Conservation (phyloP, 768 basidiomycete genomes). For the Lyophyllum atratum region DNA sequence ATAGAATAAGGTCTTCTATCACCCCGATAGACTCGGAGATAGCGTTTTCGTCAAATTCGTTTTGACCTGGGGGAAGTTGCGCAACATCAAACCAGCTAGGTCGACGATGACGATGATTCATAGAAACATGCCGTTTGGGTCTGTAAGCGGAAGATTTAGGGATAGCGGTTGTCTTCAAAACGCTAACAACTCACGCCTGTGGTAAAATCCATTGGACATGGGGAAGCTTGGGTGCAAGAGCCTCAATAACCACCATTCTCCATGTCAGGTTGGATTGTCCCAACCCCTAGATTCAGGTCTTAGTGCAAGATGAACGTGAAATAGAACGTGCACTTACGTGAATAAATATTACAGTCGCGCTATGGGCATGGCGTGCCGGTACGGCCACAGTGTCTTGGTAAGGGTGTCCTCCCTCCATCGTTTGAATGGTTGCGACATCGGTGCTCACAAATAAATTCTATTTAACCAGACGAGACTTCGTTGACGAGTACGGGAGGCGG, state of each 20-base stretch:
- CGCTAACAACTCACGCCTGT: slow-evolving; percentile 35
- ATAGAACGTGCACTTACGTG: slow-evolving; percentile 47
- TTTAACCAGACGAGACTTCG: slow-evolving; percentile 3
- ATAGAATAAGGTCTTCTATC: slow-evolving; percentile 38
- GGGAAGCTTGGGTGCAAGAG: slow-evolving; percentile 36
- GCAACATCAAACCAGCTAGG: slow-evolving; percentile 47
- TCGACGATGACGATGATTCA: slow-evolving; percentile 26
- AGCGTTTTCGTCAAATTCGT: slow-evolving; percentile 36
- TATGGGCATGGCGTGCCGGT: slow-evolving; percentile 40
- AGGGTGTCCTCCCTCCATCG: slow-evolving; percentile 14
- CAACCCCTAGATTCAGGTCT: slow-evolving; percentile 29
- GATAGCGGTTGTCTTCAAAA: background rate
- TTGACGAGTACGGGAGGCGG: background rate
- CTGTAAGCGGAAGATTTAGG: slow-evolving; percentile 18
- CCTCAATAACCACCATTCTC: slow-evolving; percentile 32
- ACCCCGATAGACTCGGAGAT: slow-evolving; percentile 33
- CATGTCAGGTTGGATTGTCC: slow-evolving; percentile 41
- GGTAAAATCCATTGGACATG: slow-evolving; percentile 45
- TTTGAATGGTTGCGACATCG: background rate
- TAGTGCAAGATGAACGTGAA: background rate
- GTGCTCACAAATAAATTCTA: background rate
- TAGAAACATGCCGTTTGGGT: slow-evolving; percentile 29
- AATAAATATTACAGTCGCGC: slow-evolving; percentile 71
- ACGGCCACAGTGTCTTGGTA: slow-evolving; percentile 17
- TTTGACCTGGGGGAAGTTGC: slow-evolving; percentile 33